A percentile compares a stretch with the other conserved stretches of the same genome.
phyloP scores from a whole-genome alignment of 2,329 filamentous ascomycete species.

The Aureobasidium sp. region DNA sequence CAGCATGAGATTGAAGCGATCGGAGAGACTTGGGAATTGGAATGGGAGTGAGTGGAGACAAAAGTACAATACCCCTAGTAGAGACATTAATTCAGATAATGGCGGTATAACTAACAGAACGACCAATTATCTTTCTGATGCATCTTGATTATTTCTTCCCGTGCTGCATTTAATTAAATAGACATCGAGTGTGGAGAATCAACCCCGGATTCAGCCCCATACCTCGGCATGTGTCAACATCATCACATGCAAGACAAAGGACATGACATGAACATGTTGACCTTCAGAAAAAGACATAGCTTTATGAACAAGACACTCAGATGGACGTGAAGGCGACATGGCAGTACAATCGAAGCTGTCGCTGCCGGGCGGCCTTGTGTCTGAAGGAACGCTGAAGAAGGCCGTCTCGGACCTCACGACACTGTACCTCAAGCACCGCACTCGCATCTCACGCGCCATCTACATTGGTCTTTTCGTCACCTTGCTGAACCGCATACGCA shows the following conservation, averaged over 20 bases:
- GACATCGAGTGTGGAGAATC: neutral
- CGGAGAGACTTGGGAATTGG: conserved; percentile 42
- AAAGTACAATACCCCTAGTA: neutral
- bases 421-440: conserved; percentile 72
- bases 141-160: neutral
- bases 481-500: conserved; percentile 77
- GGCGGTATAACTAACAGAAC: neutral
- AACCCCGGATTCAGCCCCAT: neutral
- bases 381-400: conserved; percentile 57
- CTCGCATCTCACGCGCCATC: conserved; percentile 70
- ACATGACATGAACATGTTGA: neutral
- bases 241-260: conserved; percentile 7
- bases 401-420: conserved; percentile 58
- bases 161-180: neutral
- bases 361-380: conserved; percentile 39
- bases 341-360: conserved; percentile 64
- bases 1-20: conserved; percentile 44
- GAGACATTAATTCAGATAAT: neutral
- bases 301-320: neutral
- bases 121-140: neutral
- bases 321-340: conserved; percentile 41
- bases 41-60: conserved; percentile 35
- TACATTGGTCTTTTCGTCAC: conserved; percentile 76
- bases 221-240: conserved; percentile 1
- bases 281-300: neutral